phyloP scores from a whole-genome alignment of 2,329 filamentous ascomycete genomes.

The Cladobotryum protrusum region DNA sequence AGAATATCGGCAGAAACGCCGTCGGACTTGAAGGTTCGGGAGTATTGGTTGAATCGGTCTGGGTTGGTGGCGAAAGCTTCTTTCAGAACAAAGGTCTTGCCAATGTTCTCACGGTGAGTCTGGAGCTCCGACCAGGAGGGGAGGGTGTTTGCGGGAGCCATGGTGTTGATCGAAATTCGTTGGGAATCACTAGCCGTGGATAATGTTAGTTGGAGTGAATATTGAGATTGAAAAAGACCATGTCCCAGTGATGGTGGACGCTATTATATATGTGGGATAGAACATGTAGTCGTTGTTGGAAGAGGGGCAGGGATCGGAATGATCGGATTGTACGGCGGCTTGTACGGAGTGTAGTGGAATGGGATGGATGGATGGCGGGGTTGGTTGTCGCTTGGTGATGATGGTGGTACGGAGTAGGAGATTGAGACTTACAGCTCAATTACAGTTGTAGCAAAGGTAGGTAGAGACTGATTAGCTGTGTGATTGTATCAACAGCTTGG shows the following conservation, averaged over 20 bases:
- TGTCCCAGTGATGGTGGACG: no score
- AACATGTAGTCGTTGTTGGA: background rate
- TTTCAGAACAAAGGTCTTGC: conserved; percentile 87
- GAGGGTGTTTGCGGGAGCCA: conserved; percentile 82
- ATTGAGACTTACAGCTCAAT: no score
- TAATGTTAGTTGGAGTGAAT: no score
- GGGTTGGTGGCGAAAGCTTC: conserved; percentile 87
- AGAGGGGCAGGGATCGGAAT: background rate
- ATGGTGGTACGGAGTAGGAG: no score
- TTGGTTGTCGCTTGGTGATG: no score
- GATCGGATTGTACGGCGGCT: background rate
- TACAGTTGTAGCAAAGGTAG: no score
- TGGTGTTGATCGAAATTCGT: conserved; percentile 28
- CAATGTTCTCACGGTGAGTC: conserved; percentile 78
- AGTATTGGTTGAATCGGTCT: conserved; percentile 83
- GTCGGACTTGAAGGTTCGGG: conserved; percentile 74
- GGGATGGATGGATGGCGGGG: no score
- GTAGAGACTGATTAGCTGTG: no score
- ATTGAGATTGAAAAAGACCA: background rate
- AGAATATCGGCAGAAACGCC: conserved; percentile 82
- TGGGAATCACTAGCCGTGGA: no score
- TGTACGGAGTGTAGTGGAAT: no score
- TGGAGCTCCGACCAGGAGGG: conserved; percentile 86
- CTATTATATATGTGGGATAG: background rate
- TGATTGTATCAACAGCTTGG: no score